Evolutionary conservation across 2,329 filamentous ascomycete species (phyloP).

Genomic region (Alternaria gaisen): DNA sequence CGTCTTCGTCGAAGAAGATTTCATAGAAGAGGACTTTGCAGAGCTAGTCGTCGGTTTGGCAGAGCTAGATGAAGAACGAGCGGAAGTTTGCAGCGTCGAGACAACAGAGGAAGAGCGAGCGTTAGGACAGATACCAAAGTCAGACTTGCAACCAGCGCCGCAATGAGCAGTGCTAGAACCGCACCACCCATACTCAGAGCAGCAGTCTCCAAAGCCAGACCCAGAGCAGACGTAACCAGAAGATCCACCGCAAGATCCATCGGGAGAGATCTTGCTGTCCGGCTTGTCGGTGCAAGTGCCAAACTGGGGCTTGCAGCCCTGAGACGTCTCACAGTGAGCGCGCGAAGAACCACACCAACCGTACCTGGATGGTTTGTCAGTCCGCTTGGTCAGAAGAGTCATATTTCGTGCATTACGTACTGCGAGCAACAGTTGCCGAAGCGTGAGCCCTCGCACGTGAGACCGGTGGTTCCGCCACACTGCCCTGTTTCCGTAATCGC

Average conservation of each 20-base stretch:
- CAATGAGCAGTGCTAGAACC: not conserved
- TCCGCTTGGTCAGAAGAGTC: not conserved
- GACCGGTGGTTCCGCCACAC: not conserved
- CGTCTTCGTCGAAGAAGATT: too few species aligned
- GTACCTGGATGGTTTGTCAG: not conserved
- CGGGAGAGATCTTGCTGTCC: not conserved
- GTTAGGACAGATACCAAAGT: not conserved
- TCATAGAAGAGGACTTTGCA: too few species aligned
- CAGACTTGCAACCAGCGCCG: conserved; percentile 3
- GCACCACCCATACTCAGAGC: conserved; percentile 8
- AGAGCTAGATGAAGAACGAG: not conserved
- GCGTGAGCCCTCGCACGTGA: not conserved
- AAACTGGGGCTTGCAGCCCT: not conserved
- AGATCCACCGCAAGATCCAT: conserved; percentile 2
- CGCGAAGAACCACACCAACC: not conserved
- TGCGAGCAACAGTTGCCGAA: not conserved
- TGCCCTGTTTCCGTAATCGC: not conserved
- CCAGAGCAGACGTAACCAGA: not conserved
- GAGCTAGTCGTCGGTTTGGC: too few species aligned
- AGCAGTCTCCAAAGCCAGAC: conserved; percentile 6
- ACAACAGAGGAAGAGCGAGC: not conserved
- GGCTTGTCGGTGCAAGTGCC: not conserved
- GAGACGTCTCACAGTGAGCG: not conserved
- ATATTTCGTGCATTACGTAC: not conserved
- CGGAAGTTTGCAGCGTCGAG: not conserved